These are phyloP conservation scores for Yarrowia deformans DNA, from an alignment of 805 yeast genomes.

Conservation along the genomic window DNA sequence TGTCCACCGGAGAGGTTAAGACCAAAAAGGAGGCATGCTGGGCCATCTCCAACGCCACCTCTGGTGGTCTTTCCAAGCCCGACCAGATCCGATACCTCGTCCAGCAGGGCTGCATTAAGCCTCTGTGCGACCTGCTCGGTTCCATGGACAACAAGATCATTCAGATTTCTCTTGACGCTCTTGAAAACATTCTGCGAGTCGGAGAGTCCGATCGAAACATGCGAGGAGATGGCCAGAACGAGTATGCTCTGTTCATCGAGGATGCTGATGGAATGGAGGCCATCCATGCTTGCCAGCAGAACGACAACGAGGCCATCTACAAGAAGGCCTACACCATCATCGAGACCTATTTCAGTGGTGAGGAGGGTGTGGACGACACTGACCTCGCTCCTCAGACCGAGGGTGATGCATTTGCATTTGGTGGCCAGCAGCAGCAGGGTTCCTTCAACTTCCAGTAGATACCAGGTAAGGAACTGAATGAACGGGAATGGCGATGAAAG, in stretches of 20 bases:
- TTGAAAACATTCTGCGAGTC: constrained; percentile 90
- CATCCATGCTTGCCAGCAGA: constrained; percentile 89
- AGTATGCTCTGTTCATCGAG: constrained; percentile 89
- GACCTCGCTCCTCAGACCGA: constrained; percentile 73
- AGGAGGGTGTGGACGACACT: constrained; percentile 70
- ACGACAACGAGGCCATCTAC: constrained; percentile 90
- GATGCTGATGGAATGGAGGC: constrained; percentile 99
- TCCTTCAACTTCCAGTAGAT: constrained; percentile 52
- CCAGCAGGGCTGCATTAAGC: constrained; percentile 94
- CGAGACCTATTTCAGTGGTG: constrained; percentile 88
- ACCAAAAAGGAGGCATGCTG: constrained; percentile 99
- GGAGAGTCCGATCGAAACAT: constrained; percentile 92
- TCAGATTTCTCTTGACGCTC: constrained; percentile 93
- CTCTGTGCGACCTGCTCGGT: constrained; percentile 88
- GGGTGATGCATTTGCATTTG: constrained; percentile 89
- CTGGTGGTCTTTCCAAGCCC: constrained; percentile 91
- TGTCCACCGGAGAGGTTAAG: constrained; percentile 87
- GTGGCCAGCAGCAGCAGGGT: constrained; percentile 67
- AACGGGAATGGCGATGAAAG: constrained; percentile 4
- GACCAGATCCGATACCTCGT: constrained; percentile 94
- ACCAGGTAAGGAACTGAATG: constrained; percentile 22
- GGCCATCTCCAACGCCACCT: constrained; percentile 98
- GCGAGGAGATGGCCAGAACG: constrained; percentile 71
- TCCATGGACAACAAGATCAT: constrained; percentile 90
- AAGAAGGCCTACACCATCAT: constrained; percentile 88